Evolutionary conservation across 2,329 filamentous ascomycete genomes (phyloP), one percentile per base, ranked within the genome.

Genomic region (Gnomoniopsis smithogilvyi): DNA sequence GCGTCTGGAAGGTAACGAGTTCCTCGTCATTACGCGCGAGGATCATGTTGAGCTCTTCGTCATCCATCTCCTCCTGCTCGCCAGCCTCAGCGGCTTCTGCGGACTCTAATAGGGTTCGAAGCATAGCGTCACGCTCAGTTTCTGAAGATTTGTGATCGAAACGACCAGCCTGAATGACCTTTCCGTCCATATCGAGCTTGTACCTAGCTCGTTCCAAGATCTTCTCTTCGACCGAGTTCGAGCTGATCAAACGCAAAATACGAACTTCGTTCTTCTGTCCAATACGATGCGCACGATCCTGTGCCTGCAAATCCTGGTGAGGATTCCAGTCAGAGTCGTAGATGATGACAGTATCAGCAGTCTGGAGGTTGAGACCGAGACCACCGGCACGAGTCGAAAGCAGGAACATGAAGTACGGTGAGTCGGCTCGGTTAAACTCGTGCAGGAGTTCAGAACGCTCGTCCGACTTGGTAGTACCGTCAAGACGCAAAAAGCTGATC

Each of bases 301-400:
- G 95, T 15, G 95, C 95, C 74, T 99, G 95, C 75, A 99, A 80
- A 90, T 99, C 95, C 75, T 99, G 95, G 72, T 98, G 94, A 71
- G 95, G 95, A 74, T 99, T 99, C 95, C 95, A 99, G 78, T 99
- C 95, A 0, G 95, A 99, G 71, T 99, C 95, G 76, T 97, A 99
- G 70, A 99, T 99, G 75, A 99, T 97, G 78, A 99, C 95, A 1
- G 95, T 99, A 74, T 99, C 95, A 46, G 95, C 95, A 49, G 94
- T 97, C 75, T 99, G 95, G 73, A 99, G 75, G 70, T 99, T 99
- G 66, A 99, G 83, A 82, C 95, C 95, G 12, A 99, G 83, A 84
- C 95, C 95, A 88, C 95, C 95, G 63, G 95, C 95, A 80, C 95
- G 94, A 24, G 95, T 99, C 3, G 95, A 99, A n/a, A 99, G 85